Base-by-base conservation (phyloP, 1,284 basidiomycete genomes). In the Ustilago vetiveriae region DNA sequence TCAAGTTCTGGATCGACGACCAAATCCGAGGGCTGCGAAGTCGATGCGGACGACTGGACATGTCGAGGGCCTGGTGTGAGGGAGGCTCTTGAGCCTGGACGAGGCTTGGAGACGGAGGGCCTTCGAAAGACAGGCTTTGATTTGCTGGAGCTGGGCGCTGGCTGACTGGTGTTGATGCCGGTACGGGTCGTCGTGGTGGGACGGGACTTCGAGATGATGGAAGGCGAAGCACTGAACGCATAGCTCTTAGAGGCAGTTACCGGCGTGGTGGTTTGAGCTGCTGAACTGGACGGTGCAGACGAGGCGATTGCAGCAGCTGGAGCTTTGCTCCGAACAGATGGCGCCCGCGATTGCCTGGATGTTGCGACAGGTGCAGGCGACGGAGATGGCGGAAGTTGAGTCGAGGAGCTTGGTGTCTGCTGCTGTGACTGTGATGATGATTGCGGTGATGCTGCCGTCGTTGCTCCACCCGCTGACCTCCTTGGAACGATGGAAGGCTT, bases 401-500 rank as follows among this genome's bases (percentile, higher is more conserved):
- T 19, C 4, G 55, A 52, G 0, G 42, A 35, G 35, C 27, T 30
- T 2, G 37, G 24, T 16, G 55, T 13, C 6, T 43, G 43, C 22
- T 48, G 49, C 14, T 58, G 64, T 27, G 36, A 13, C 8, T 47
- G 57, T 8, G 53, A 37, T 14, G 30, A 17, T 3, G 40, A 8
- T n/a, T 55, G 57, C 6, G 41, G 21, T 3, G 52, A 22, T 3
- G 66, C 22, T 2, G 35, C 35, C 9, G 40, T 2, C 10, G 54
- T 14, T 8, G 56, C 44, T 13, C 47, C 56, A 42, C 32, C 46
- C 9, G 63, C 39, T 0, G 63, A 52, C 36, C 55, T 40, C 21
- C 69, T 53, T 22, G 69, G 69, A 13, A 67, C 64, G 37, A 72
- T 72, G 36, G 69, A 63, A 16, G 69, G 69, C 49, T 67, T 72